Evolutionary conservation across 2,329 filamentous ascomycete genomes (phyloP).

Genomic region (Neobulgaria alba): DNA sequence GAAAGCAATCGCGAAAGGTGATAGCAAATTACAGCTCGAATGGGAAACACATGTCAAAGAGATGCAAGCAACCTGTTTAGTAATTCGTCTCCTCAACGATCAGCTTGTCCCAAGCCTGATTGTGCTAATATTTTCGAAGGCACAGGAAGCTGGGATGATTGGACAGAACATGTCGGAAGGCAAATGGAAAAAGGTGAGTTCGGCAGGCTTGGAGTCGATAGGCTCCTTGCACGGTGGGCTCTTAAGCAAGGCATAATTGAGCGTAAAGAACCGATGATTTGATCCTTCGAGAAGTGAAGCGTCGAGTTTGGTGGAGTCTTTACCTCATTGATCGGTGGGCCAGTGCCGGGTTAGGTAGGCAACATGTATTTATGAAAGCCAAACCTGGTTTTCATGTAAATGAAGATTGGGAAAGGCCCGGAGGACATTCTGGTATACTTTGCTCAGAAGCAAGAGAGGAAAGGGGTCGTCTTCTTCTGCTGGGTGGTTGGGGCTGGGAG

Average conservation of each 20-base stretch:
- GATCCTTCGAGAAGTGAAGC: conserved; percentile 26
- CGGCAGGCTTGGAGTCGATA: conserved; percentile 46
- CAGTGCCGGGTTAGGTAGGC: too few species aligned
- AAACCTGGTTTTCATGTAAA: too few species aligned
- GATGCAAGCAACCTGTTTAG: conserved; percentile 67
- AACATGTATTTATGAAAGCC: too few species aligned
- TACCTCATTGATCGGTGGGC: conserved; percentile 31
- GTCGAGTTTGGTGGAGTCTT: conserved; percentile 29
- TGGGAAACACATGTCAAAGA: conserved; percentile 60
- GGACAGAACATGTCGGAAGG: conserved; percentile 84
- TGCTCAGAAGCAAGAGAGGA: too few species aligned
- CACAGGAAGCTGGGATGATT: conserved; percentile 71
- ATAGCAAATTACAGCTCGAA: conserved; percentile 50
- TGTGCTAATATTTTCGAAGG: conserved; percentile 67
- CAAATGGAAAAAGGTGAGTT: conserved; percentile 75
- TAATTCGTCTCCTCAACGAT: conserved; percentile 59
- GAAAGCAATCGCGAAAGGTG: conserved; percentile 46
- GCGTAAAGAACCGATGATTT: conserved; percentile 35
- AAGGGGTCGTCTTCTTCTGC: conserved; percentile 56
- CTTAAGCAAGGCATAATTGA: conserved; percentile 57
- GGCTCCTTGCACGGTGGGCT: conserved; percentile 51
- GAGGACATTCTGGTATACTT: too few species aligned
- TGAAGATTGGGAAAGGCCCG: too few species aligned
- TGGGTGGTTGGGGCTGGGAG: conserved; percentile 55
- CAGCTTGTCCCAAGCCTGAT: conserved; percentile 62